Base-by-base conservation (phyloP, 1,284 basidiomycete genomes). In the Malassezia vespertilionis region DNA sequence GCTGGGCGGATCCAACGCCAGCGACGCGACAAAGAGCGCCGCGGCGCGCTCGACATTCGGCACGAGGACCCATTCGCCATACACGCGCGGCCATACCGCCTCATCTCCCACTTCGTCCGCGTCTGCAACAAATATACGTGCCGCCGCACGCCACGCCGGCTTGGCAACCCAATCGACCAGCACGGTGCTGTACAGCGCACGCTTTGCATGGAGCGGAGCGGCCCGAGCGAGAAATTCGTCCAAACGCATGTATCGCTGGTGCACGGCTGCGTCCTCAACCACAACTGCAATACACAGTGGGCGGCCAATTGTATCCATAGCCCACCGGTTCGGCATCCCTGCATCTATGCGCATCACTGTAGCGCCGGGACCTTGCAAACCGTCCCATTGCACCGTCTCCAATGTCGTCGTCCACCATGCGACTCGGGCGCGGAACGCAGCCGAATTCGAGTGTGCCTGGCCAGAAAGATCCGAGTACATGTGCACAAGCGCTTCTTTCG, bases 381-480 rank as follows among this genome's bases (percentile, higher is more conserved):
- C 59, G 4, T 33, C 11, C 31, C 58, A 57, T 5, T 84, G 77
- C 5, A 82, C 72, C 11, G 76, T 76, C 53, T 82, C 78, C 3
- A 95, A 72, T 0, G 81, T 80, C 30, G 73, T 72, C 31, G 78
- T 77, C 89, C 90, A 95, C 87, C 87, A 93, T 48, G 82, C 80
- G 27, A 89, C 74, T 63, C 84, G 86, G 12, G 84, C 79, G 30
- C 79, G 74, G 71, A 82, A 95, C 2, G 86, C 82, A 3, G 82
- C 78, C 0, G 86, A 82, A 68, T 95, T 91, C 1, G 86, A 82
- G 24, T 78, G 74, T 57, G 83, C 84, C 73, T 90, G 86, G 6
- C 80, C 76, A 0, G 84, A 81, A 45, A 91, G 81, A 63, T 90
- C 86, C 2, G 88, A 82, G 72, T 90, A 95, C 12, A 95, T 76